These are phyloP conservation scores for Hygrocybe punicea DNA, from an alignment of 768 basidiomycete species.

Conservation along the genomic window DNA sequence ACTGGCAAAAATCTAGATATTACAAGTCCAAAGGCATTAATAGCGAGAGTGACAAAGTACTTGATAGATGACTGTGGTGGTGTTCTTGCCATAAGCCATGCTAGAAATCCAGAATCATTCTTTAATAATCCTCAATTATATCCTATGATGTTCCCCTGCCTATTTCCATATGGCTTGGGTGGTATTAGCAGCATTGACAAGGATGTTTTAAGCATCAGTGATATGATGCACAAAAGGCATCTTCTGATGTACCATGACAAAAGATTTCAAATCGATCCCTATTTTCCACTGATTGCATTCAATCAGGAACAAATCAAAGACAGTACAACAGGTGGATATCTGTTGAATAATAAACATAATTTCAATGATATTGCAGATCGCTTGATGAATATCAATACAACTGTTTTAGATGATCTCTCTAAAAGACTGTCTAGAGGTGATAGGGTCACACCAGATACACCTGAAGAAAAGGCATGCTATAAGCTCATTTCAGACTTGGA, in stretches of 20 bases:
- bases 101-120: constrained; percentile 14
- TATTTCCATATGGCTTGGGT: constrained; percentile 33
- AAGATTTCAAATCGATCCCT: constrained; percentile 34
- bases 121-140: constrained; percentile 28
- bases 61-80: constrained; percentile 10
- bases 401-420: constrained; percentile 17
- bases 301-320: constrained; percentile 40
- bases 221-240: constrained; percentile 19
- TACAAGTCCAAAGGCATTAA: constrained; percentile 13
- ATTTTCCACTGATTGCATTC: constrained; percentile 39
- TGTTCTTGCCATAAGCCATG: constrained; percentile 22
- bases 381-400: constrained; percentile 21
- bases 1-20: constrained; percentile 21
- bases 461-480: constrained; percentile 36
- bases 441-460: constrained; percentile 22
- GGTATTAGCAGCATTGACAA: constrained; percentile 12
- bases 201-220: not conserved
- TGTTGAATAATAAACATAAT: constrained; percentile 23
- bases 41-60: constrained; percentile 23
- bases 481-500: constrained; percentile 35
- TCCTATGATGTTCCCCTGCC: constrained; percentile 34
- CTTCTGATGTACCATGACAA: constrained; percentile 40
- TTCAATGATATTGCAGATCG: constrained; percentile 25
- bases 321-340: constrained; percentile 24
- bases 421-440: constrained; percentile 23